A percentile compares a stretch with the other conserved stretches of the same genome.
Conservation (phyloP, 257 asterid species). For the Solanum microdontum region DNA sequence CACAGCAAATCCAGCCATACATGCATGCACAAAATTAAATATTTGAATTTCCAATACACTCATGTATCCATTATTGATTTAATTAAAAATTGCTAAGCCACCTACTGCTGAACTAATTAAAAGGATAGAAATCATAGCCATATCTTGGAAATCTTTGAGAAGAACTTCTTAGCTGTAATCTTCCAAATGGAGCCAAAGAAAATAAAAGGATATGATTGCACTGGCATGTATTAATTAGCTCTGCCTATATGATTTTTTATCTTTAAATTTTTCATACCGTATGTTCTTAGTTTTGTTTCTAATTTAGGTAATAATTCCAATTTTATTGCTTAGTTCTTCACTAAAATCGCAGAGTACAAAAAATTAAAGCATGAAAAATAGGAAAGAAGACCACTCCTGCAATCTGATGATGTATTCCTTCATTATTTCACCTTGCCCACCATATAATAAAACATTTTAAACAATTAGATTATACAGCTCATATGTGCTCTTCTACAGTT, state of each 20-base stretch:
- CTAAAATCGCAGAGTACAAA: background rate
- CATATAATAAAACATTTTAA: background rate
- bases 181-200: background rate
- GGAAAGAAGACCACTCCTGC: constrained; percentile 5
- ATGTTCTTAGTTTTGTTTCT: background rate
- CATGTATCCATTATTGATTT: background rate
- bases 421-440: background rate
- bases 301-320: background rate
- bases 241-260: background rate
- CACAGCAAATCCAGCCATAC: background rate
- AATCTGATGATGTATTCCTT: background rate
- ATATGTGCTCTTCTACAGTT: background rate
- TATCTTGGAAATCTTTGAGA: background rate
- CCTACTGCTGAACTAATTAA: background rate
- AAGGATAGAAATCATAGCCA: background rate
- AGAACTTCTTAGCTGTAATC: background rate
- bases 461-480: background rate
- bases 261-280: background rate
- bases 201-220: background rate
- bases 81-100: background rate
- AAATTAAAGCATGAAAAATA: background rate
- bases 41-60: background rate
- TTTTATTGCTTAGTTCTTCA: background rate
- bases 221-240: background rate
- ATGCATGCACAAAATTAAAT: background rate